Base-by-base conservation (phyloP, 2,329 filamentous ascomycete genomes). In the Colletotrichum tabaci region DNA sequence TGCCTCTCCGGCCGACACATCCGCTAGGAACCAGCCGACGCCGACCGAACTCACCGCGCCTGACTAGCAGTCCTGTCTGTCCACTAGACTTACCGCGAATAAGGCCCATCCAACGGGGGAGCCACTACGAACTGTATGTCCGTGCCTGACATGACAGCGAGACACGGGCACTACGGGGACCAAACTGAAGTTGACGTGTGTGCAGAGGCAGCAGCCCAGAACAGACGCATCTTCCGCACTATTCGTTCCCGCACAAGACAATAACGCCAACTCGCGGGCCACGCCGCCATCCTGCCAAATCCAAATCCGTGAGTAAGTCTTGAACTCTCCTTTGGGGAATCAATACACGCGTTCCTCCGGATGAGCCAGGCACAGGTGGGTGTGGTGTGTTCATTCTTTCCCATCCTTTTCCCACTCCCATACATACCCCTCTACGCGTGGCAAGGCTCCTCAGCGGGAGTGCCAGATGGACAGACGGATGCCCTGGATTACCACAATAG, bases 121-220 rank as follows among this genome's bases (percentile, higher is more conserved):
- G 42, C 40, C n/a, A 56, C 38, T 53, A 55, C 47, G 60, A 72
- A 72, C 66, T 66, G 70, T 72, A 66, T 55, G 70, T 70, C 66
- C 67, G 70, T 72, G 66, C 70, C 70, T 70, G 66, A 70, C 70
- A 70, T 70, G 70, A 68, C 60, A 72, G 66, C 66, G 61, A 72
- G 70, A 72, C 70, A 72, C 66, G 70, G 70, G 50, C 64, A 46
- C 68, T 71, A 68, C 68, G 68, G 58, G 38, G 53, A 62, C 42
- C 26, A 42, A 66, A 44, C 52, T 60, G 50, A 56, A 61, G 49
- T 72, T 72, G 70, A 72, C 70, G 56, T 53, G 66, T 66, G 56
- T 53, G 56, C 65, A 62, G 58, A 66, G 57, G 58, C 64, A 67
- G 30, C 30, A 30, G 30, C 30, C 30, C 30, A 7, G 30, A 57